Percentiles rank a stretch among this genome's conserved stretches.
Conservation (phyloP, 352 stramenopile genomes). For the Globisporangium perplexum region DNA sequence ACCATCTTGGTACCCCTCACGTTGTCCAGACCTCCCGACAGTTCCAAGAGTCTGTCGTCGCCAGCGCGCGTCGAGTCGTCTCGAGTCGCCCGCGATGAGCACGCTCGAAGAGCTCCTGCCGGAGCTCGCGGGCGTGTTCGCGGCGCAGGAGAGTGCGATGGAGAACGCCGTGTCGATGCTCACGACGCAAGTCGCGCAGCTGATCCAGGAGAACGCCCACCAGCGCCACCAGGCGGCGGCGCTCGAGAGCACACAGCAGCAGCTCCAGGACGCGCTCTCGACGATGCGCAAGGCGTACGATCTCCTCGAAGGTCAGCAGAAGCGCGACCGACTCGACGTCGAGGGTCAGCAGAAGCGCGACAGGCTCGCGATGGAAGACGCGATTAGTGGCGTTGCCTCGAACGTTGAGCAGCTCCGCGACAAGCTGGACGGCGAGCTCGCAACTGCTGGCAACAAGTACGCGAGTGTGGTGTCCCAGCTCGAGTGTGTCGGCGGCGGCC, state of each 20-base stretch:
- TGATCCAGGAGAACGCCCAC: slow-evolving; percentile 29
- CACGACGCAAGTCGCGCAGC: slow-evolving; percentile 43
- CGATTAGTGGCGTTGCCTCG: not conserved
- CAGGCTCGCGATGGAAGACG: not conserved
- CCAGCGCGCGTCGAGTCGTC: no score
- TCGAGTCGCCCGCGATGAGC: slow-evolving; percentile 27
- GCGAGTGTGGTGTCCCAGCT: slow-evolving; percentile 3
- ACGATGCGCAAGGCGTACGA: slow-evolving; percentile 20
- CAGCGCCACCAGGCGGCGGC: slow-evolving; percentile 24
- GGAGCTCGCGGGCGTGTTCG: slow-evolving; percentile 55
- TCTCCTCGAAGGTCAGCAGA: slow-evolving; percentile 9
- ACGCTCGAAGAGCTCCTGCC: slow-evolving; percentile 59
- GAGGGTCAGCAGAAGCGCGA: slow-evolving; percentile 11
- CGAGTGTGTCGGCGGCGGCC: slow-evolving; percentile 9
- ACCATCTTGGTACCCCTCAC: no score
- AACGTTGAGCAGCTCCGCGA: not conserved
- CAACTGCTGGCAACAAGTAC: slow-evolving; percentile 6
- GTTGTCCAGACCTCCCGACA: no score
- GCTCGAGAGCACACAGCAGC: slow-evolving; percentile 29
- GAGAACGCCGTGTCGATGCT: slow-evolving; percentile 45
- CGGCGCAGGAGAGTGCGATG: slow-evolving; percentile 51
- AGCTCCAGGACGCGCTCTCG: slow-evolving; percentile 17
- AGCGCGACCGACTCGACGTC: not conserved
- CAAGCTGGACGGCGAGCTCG: slow-evolving; percentile 18
- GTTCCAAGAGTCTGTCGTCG: no score